Evolutionary conservation across 306 rosid species (phyloP).

Genomic region (Cucurbita moschata): DNA sequence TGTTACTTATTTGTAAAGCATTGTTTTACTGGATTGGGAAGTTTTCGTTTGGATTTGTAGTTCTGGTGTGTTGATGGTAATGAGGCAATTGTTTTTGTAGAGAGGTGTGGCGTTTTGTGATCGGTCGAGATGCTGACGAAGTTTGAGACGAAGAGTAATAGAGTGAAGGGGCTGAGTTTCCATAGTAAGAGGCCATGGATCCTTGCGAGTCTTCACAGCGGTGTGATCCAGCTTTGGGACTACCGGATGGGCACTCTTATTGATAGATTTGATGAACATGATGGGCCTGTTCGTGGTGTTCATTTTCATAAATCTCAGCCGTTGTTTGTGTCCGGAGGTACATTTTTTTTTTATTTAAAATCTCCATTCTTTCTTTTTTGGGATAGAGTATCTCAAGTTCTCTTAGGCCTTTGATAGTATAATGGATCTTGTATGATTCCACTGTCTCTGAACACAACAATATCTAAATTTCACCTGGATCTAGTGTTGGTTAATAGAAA

Average conservation of each 20-base stretch:
- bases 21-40: background rate
- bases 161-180: constrained; percentile 97
- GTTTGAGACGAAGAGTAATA: constrained; percentile 93
- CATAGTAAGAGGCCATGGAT: constrained; percentile 94
- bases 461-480: background rate
- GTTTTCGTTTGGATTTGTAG: background rate
- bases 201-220: constrained; percentile 98
- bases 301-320: constrained; percentile 98
- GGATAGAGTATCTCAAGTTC: background rate
- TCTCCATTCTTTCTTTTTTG: background rate
- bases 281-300: constrained; percentile 94
- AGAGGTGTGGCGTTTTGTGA: constrained; percentile 9
- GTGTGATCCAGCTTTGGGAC: constrained; percentile 99
- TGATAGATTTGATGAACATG: constrained; percentile 93
- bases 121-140: constrained; percentile 71
- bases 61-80: background rate
- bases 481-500: background rate
- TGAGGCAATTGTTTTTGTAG: constrained; percentile 7
- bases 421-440: background rate
- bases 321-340: constrained; percentile 91
- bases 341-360: background rate
- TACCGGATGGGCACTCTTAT: constrained; percentile 95
- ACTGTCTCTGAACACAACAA: background rate
- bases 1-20: background rate
- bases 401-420: background rate